Conservation (phyloP, 2,329 filamentous ascomycete genomes). For the Conoideocrella luteorostrata region DNA sequence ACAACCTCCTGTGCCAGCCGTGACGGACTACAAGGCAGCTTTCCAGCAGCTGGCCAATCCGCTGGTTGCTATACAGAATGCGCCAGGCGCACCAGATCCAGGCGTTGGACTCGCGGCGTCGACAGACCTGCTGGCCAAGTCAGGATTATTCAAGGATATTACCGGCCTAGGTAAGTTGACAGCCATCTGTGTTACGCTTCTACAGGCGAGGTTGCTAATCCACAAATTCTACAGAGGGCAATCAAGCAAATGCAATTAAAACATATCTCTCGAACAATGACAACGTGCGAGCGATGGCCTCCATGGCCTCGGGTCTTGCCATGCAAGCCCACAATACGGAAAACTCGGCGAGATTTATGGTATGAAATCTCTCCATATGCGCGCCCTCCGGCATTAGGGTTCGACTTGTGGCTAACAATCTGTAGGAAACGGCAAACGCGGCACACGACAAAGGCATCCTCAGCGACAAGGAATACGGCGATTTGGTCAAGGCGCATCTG, state of each 20-base stretch:
- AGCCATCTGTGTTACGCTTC: background rate
- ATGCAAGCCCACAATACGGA: background rate
- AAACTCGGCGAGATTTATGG: background rate
- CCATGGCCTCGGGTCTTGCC: background rate
- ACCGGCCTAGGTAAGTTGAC: background rate
- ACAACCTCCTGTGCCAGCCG: background rate
- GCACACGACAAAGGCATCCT: background rate
- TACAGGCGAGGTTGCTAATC: background rate
- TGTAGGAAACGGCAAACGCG: background rate
- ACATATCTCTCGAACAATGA: background rate
- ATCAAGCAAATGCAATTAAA: background rate
- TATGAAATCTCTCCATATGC: background rate
- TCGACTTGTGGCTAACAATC: no score
- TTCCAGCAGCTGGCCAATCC: background rate
- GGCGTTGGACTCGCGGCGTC: background rate
- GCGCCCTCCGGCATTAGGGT: no score
- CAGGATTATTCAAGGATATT: background rate
- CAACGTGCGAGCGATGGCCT: background rate
- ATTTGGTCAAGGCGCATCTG: background rate
- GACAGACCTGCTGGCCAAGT: background rate
- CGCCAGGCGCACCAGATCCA: background rate
- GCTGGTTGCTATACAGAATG: background rate
- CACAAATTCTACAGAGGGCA: background rate
- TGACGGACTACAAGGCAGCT: background rate
- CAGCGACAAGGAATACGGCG: background rate